Base-by-base conservation (phyloP, 805 yeast genomes). In the Candida dajiaensis region DNA sequence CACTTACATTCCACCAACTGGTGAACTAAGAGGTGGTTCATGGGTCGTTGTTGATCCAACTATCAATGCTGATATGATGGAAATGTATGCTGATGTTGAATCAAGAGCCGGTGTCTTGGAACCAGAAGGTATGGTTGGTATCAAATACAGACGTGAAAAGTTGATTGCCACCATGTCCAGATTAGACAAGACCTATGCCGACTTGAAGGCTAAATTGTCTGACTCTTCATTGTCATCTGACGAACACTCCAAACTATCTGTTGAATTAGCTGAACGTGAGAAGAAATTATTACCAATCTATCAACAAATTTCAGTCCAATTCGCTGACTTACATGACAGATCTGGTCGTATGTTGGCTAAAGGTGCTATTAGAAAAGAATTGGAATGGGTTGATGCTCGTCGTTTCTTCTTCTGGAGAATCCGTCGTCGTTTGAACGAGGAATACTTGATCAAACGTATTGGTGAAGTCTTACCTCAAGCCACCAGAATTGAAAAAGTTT, bases 11-110 rank as follows among this genome's bases (percentile, higher is more conserved):
- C 99, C 99, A 44, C 99, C 99, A 49, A 81, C 85, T 56, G 99
- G 98, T 67, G 99, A 94, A 71, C 78, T 94, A 57, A 86, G 99
- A 79, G 99, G 99, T 75, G 99, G 99, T 67, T 92, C 99, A 22
- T 94, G 99, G 99, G 99, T 95, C 47, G 99, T 94, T 57, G 97
- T 94, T 65, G 99, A 94, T 70, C 97, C 99, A 54, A 88, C 97
- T 43, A 94, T 94, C 72, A 94, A 95, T 69, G 69, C 85, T 41
- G 97, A 90, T 52, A 88, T 88, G 87, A 95, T 94, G 97, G 99
- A 94, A 73, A 92, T 94, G 97, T 94, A 92, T 61, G 98, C 98
- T 20, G 99, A 95, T 68, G 84, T 80, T 43, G 94, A 94, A 45
- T 78, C 98, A 11, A 81, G 99, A 67, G 99, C 89, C 37, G 98